Evolutionary conservation across 139 green algal genomes (phyloP).

Genomic region (Nannochloris sp.): DNA sequence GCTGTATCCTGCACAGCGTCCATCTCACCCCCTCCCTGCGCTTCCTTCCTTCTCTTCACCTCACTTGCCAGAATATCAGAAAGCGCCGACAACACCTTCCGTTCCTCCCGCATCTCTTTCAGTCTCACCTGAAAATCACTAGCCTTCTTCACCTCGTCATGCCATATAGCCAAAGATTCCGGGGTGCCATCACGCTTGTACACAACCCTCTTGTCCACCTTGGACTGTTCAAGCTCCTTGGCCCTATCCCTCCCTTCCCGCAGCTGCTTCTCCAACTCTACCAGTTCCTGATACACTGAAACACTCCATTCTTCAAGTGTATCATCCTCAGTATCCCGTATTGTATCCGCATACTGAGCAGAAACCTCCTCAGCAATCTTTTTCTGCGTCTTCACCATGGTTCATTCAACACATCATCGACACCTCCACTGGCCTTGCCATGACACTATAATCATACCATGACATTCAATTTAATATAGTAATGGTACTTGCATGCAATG

Average conservation of each 20-base stretch:
- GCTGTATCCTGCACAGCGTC: neutral
- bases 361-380: neutral
- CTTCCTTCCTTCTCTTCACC: neutral
- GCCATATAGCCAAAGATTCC: conserved; percentile 19
- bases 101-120: neutral
- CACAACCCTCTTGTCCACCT: neutral
- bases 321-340: neutral
- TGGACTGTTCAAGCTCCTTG: conserved; percentile 1
- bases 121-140: neutral
- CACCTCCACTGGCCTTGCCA: too few relatives aligned
- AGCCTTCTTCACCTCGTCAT: neutral
- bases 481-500: too few relatives aligned
- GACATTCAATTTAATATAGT: too few relatives aligned
- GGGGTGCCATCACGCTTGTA: neutral
- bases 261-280: neutral
- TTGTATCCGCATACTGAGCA: neutral
- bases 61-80: conserved; percentile 10
- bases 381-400: conserved; percentile 1
- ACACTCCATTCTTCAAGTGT: neutral
- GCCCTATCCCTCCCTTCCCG: neutral
- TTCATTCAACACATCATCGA: too few relatives aligned
- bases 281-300: neutral
- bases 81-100: conserved; percentile 18
- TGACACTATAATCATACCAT: too few relatives aligned
- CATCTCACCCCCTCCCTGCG: neutral